phyloP scores from a whole-genome alignment of 768 basidiomycete species.

The Steccherinum ochraceum region DNA sequence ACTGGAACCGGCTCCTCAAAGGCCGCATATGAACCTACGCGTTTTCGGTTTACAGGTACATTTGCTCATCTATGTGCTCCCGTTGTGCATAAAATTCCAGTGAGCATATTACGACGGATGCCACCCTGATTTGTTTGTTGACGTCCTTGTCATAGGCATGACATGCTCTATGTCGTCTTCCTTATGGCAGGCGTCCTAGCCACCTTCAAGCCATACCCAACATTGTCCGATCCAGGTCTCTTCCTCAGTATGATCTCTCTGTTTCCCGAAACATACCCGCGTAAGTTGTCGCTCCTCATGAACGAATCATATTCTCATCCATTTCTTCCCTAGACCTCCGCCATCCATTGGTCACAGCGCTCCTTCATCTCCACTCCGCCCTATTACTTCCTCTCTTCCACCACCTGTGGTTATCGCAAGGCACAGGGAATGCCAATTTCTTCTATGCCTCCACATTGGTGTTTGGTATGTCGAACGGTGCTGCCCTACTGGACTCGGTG shows the following conservation, averaged over 20 bases:
- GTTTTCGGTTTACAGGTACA: constrained; percentile 74
- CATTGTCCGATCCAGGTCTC: constrained; percentile 82
- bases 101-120: constrained; percentile 33
- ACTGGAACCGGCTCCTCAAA: too few species aligned
- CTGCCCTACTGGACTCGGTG: constrained; percentile 74
- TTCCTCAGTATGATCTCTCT: constrained; percentile 76
- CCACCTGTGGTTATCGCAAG: constrained; percentile 84
- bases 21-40: neutral
- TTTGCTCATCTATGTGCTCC: constrained; percentile 73
- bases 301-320: neutral
- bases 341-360: constrained; percentile 75
- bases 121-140: neutral
- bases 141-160: constrained; percentile 46
- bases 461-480: constrained; percentile 82
- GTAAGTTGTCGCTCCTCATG: constrained; percentile 41
- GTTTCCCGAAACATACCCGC: constrained; percentile 79
- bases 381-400: constrained; percentile 89
- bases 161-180: constrained; percentile 76
- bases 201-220: constrained; percentile 89
- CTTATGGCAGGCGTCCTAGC: constrained; percentile 71
- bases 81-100: constrained; percentile 87
- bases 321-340: constrained; percentile 54
- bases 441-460: constrained; percentile 96
- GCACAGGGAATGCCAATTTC: constrained; percentile 96
- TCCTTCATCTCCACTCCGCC: constrained; percentile 78